Percentiles rank a stretch among this genome's conserved stretches.
Conservation (phyloP, 768 basidiomycete species). For the Melanogaster broomeanus region DNA sequence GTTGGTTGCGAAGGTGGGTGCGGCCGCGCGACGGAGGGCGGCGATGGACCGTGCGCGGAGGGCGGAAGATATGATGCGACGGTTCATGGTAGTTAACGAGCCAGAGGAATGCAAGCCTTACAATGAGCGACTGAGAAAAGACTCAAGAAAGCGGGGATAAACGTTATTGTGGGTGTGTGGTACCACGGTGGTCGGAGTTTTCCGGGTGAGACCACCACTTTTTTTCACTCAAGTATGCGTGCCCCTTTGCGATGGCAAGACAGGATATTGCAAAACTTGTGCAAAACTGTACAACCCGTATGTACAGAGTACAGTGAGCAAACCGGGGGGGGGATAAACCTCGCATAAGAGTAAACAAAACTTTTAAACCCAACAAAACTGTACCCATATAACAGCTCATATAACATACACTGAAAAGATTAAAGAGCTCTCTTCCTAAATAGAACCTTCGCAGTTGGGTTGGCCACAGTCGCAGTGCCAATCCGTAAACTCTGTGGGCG, state of each 20-base stretch:
- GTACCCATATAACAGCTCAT: too few species aligned
- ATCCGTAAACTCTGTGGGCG: neutral
- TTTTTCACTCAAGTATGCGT: constrained; percentile 31
- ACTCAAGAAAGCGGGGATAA: constrained; percentile 2
- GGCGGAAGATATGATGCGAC: constrained; percentile 60
- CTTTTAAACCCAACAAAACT: too few species aligned
- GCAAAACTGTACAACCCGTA: constrained; percentile 39
- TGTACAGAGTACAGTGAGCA: too few species aligned
- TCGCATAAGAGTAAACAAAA: too few species aligned
- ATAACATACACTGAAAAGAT: too few species aligned
- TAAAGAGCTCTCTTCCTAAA: neutral
- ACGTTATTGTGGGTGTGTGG: neutral
- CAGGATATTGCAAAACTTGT: too few species aligned
- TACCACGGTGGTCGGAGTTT: neutral
- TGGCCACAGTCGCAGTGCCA: neutral
- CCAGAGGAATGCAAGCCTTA: neutral
- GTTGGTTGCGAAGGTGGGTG: constrained; percentile 43
- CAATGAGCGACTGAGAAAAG: neutral
- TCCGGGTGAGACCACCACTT: constrained; percentile 33
- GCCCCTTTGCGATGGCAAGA: constrained; percentile 38
- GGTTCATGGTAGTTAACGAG: constrained; percentile 47
- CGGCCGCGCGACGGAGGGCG: constrained; percentile 38
- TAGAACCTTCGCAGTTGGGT: neutral
- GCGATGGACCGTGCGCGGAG: constrained; percentile 61
- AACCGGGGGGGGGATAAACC: too few species aligned